Base-by-base conservation (phyloP, 345 rosid species). In the Eucalyptus virginea region DNA sequence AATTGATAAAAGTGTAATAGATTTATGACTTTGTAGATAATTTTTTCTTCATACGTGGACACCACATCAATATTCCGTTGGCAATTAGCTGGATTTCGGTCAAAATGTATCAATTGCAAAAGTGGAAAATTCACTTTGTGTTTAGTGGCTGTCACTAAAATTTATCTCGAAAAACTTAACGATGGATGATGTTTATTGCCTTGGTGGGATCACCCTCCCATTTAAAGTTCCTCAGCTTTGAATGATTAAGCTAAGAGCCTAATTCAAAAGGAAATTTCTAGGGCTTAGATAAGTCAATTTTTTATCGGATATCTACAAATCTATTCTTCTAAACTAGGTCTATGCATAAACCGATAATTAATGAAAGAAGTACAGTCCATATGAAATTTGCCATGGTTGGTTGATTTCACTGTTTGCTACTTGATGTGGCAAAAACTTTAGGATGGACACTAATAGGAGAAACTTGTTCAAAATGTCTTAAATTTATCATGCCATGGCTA, bases 401-500 rank as follows among this genome's bases (percentile, higher is more conserved):
- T n/a, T 18, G 40, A 67, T 67, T 67, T 16, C 77, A 32, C 3
- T 4, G 3, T 67, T 67, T 26, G 69, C 69, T 65, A n/a, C 77
- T n/a, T 4, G 21, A n/a, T n/a, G 5, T n/a, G 77, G 40, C 77
- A 65, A 65, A 65, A n/a, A 65, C 32, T 65, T n/a, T 11, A 65
- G 77, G 77, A 65, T 9, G 9, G 19, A 62, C 17, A 30, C 17
- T 17, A 67, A 18, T 17, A 32, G 42, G 72, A 30, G 18, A 30
- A 62, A 62, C 5, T 30, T 30, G 72, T 62, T n/a, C 72, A 30
- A 62, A 30, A 7, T 30, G 32, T 30, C 5, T 30, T 62, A 30
- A 13, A 62, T n/a, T 14, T 4, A 13, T 24, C 0, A 2, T 56
- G 30, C 1, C 3, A 1, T 56, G 13, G 62, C 13, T 24, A 56